Percentiles rank a stretch among this genome's conserved stretches.
These are phyloP conservation scores for Brassica balearica DNA, from an alignment of 441 rosid genomes.

Conservation along the genomic window DNA sequence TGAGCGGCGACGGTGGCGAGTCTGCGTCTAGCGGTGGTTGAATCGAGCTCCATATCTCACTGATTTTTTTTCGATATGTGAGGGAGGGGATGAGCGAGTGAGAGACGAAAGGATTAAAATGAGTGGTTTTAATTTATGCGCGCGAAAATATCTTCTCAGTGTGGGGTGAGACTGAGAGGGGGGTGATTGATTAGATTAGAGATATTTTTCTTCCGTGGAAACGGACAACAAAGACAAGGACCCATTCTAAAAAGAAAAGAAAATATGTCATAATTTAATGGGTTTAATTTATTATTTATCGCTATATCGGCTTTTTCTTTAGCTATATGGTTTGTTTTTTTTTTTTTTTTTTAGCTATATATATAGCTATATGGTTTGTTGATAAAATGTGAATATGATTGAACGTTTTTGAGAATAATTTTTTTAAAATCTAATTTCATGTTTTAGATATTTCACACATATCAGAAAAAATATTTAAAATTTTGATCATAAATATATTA, in stretches of 20 bases:
- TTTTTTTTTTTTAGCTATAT: too few species aligned
- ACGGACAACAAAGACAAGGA: conserved; percentile 17
- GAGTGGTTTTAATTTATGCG: conserved; percentile 41
- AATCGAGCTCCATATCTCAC: conserved; percentile 62
- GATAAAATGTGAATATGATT: background rate
- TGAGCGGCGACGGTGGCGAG: conserved; percentile 68
- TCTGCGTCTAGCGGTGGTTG: conserved; percentile 61
- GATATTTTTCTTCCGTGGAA: conserved; percentile 2
- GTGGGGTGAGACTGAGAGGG: background rate
- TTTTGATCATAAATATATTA: too few species aligned
- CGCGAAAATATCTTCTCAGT: conserved; percentile 38
- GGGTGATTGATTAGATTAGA: conserved; percentile 7
- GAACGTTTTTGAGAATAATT: too few species aligned
- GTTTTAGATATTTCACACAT: too few species aligned
- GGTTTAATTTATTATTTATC: background rate
- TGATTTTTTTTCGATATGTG: conserved; percentile 51
- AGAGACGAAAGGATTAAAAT: conserved; percentile 42
- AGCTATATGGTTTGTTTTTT: too few species aligned
- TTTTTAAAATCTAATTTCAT: too few species aligned
- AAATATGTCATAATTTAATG: background rate
- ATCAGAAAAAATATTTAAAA: too few species aligned
- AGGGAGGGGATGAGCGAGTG: conserved; percentile 29
- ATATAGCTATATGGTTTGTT: background rate
- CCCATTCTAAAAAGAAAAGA: background rate
- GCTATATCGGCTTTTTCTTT: too few species aligned